A percentile compares a stretch with the other conserved stretches of the same genome.
phyloP scores from a whole-genome alignment of 441 rosid genomes.

The Jatropha podagrica region DNA sequence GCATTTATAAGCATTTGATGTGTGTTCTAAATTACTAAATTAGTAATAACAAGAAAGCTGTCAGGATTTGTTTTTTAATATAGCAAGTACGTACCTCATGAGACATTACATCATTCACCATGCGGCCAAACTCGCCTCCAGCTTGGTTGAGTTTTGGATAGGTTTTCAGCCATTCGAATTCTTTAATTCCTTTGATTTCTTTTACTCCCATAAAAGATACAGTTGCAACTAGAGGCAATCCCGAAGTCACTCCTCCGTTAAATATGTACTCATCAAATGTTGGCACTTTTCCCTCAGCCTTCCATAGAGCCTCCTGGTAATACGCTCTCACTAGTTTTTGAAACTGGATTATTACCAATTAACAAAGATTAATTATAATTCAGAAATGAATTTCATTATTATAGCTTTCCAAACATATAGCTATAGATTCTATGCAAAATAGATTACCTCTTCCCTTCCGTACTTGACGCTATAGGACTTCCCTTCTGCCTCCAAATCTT shows the following conservation, averaged over 20 bases:
- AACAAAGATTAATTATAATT: not conserved
- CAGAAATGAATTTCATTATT: not conserved
- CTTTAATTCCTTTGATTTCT: constrained; percentile 12
- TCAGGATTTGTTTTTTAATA: too few relatives aligned
- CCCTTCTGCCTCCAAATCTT: constrained; percentile 15
- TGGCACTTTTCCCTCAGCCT: not conserved
- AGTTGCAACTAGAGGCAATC: not conserved
- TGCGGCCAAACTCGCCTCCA: not conserved
- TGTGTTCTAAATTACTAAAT: too few relatives aligned
- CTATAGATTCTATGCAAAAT: too few relatives aligned
- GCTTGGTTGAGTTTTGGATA: constrained; percentile 5
- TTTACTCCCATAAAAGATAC: constrained; percentile 3
- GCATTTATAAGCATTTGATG: too few relatives aligned
- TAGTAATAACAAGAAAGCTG: too few relatives aligned
- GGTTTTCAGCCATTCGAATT: constrained; percentile 15
- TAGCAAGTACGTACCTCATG: constrained; percentile 7
- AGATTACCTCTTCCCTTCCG: constrained; percentile 30
- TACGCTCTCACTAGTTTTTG: constrained; percentile 14
- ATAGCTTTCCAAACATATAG: not conserved
- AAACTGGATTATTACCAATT: not conserved
- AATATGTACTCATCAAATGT: constrained; percentile 18
- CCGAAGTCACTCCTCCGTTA: constrained; percentile 4
- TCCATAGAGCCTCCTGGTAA: constrained; percentile 17
- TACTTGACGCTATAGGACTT: constrained; percentile 17
- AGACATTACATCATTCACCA: constrained; percentile 5